A percentile compares a stretch with the other conserved stretches of the same genome.
phyloP scores from a whole-genome alignment of 2,329 filamentous ascomycete species.

The Endocalyx cinctus region DNA sequence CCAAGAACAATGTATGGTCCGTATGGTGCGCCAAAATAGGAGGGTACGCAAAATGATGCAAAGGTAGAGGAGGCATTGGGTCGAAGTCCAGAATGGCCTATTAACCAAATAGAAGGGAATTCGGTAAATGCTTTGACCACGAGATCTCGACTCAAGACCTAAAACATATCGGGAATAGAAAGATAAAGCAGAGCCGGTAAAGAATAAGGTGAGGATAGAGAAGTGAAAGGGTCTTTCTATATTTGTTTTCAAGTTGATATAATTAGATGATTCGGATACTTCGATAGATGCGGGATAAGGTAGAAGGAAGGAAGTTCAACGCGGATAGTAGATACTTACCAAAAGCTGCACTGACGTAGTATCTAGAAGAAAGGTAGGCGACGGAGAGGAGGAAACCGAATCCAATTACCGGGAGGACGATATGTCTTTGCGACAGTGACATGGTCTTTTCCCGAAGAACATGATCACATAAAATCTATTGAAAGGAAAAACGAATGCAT shows the following conservation, averaged over 20 bases:
- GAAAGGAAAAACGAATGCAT: too few relatives aligned
- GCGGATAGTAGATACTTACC: constrained; percentile 20
- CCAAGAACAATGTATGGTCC: constrained; percentile 29
- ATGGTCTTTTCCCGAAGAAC: too few relatives aligned
- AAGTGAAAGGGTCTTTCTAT: constrained; percentile 31
- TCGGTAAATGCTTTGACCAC: constrained; percentile 6
- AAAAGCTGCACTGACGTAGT: constrained; percentile 31
- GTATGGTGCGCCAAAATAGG: constrained; percentile 26
- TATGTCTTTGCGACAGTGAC: too few relatives aligned
- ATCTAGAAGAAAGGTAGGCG: constrained; percentile 26
- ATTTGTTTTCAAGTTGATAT: not conserved
- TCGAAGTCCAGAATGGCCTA: constrained; percentile 8
- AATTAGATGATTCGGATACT: not conserved
- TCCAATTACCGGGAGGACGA: too few relatives aligned
- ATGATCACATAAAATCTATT: too few relatives aligned
- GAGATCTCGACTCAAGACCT: constrained; percentile 6
- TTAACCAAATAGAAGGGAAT: constrained; percentile 10
- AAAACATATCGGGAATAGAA: constrained; percentile 12
- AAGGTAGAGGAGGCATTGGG: not conserved
- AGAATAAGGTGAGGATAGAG: constrained; percentile 24
- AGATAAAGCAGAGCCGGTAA: constrained; percentile 17
- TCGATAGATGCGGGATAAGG: not conserved
- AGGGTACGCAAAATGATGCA: constrained; percentile 19
- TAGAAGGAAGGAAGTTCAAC: not conserved
- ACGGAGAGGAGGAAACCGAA: too few relatives aligned